Conservation (phyloP, 371 early-diverging fungal species). For the Mortierella sp. region DNA sequence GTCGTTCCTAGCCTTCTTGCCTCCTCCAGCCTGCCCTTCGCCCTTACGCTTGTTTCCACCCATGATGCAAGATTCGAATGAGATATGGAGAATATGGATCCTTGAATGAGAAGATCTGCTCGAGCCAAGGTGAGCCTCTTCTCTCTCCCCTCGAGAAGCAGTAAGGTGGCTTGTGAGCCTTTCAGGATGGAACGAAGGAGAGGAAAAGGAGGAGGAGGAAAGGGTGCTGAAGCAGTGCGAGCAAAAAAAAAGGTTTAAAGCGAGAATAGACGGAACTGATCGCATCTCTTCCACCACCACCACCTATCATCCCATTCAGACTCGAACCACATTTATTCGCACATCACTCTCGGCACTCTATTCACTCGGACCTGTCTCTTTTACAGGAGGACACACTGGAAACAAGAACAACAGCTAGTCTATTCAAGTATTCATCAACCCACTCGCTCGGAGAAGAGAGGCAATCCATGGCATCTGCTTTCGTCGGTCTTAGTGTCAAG, state of each 20-base stretch:
- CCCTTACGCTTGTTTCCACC: conserved; percentile 47
- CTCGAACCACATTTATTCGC: too few species aligned
- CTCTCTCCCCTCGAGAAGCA: too few species aligned
- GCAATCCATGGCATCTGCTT: conserved; percentile 63
- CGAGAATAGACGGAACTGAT: too few species aligned
- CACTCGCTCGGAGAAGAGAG: background rate
- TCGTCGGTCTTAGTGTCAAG: conserved; percentile 63
- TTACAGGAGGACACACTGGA: background rate
- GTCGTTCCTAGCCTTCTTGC: conserved; percentile 51
- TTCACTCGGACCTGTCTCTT: background rate
- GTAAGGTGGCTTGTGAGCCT: background rate
- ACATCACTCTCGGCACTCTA: too few species aligned
- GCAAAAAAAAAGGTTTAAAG: too few species aligned
- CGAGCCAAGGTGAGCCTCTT: too few species aligned
- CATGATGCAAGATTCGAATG: conserved; percentile 7
- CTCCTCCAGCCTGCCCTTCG: conserved; percentile 31
- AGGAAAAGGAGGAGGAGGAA: conserved; percentile 5
- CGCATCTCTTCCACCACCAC: too few species aligned
- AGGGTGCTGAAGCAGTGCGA: conserved; percentile 1
- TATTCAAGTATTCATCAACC: background rate
- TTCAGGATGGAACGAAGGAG: background rate
- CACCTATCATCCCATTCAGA: too few species aligned
- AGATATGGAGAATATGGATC: too few species aligned
- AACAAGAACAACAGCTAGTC: background rate
- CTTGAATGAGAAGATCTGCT: too few species aligned